Base-by-base conservation (phyloP, 805 yeast species). In the Hanseniaspora thailandica region DNA sequence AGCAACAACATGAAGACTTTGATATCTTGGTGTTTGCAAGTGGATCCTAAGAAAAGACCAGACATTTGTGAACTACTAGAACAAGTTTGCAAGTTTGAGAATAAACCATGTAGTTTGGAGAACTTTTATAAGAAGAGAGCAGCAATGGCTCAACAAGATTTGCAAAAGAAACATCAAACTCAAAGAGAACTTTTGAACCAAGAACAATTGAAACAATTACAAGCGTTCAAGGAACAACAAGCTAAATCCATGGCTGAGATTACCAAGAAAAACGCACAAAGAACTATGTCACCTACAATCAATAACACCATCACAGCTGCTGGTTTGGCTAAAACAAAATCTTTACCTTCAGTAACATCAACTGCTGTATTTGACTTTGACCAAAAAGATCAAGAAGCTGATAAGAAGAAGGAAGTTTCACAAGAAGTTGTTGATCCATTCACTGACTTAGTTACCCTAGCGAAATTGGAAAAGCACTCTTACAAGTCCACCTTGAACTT, bases 11-110 rank as follows among this genome's bases (percentile, higher is more conserved):
- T 85, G 65, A 83, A 79, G 58, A 78, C 81, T 61, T 65, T 84
- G 23, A 82, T 85, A 36, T 71, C 76, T 22, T 78, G 77, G 55
- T 69, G 83, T 60, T 65, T 85, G 56, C 71, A 79, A 51, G 82
- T 74, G 36, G 81, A 83, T 61, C 93, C 93, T 3, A 70, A 76
- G 44, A 71, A 78, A 54, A 74, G 95, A 61, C 95, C 95, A 8
- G 82, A 80, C 56, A 81, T 81, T 2, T 79, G 77, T 55, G 90
- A 84, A 63, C 69, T 84, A 23, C 65, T 85, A 30, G 85, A 79
- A 47, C 89, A 84, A 63, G 70, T 84, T 5, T 78, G 83, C 56
- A 71, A 71, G 48, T 76, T 84, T 76, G 75, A 78, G 63, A 76
- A 76, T 20, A 62, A 70, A 12, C 73, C 73, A 31, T 76, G 66